Evolutionary conservation across 2,329 filamentous ascomycete genomes (phyloP), one percentile per base, ranked within the genome.

Genomic region (Aspergillus piperis): DNA sequence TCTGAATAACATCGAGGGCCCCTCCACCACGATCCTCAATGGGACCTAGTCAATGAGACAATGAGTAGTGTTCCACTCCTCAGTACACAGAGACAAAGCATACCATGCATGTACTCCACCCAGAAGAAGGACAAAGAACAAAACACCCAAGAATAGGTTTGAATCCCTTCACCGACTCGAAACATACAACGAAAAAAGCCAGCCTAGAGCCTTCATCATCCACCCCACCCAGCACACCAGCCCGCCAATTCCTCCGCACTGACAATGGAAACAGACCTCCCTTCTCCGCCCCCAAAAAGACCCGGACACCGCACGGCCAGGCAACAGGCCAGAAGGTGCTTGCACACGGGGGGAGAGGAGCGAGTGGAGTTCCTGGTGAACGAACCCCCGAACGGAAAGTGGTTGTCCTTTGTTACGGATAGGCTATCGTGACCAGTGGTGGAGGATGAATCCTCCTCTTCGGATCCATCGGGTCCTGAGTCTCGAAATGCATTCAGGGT

Each of bases 311-410:
- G 80, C 72, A 91, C 88, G 5, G 83, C 88, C 58, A 98, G 74
- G 42, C 94, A 77, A 73, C 91, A 96, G 1, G 94, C 94, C 15
- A 98, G 83, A 5, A 98, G 76, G 76, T 99, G 94, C 78, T 97
- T 97, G 74, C 94, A 99, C 77, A 90, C 68, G 4, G 75, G 67
- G 13, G 67, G 66, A 13, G 66, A 63, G 30, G 57, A 54, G 53
- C 60, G 59, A 30, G 66, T 61, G 44, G 66, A 50, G 49, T 60
- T 41, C 57, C 59, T 61, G 5, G 71, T 71, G 39, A 77, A 57
- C 5, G 68, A 71, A 13, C 77, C 78, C 47, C 77, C 77, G 58
- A 79, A 79, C 17, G 69, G 68, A 62, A 71, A 75, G n/a, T 50
- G 2, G 11, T 36, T 15, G 11, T 13, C 32, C 32, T 13, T 36